phyloP scores from a whole-genome alignment of 768 basidiomycete species.

The Amanita fuliginea region DNA sequence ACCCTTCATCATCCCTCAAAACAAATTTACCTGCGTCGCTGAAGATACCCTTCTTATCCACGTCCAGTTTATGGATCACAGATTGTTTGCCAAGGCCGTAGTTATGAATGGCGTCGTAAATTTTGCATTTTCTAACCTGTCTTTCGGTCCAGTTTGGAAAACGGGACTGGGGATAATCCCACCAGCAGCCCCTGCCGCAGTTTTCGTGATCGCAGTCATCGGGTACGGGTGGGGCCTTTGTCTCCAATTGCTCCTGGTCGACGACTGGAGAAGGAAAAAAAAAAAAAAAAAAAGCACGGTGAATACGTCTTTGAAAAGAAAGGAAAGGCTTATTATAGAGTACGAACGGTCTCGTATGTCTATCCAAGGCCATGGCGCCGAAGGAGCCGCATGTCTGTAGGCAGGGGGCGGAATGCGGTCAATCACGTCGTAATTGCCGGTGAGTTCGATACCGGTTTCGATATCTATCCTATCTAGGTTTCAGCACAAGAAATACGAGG shows the following conservation, averaged over 20 bases:
- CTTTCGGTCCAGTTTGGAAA: conserved; percentile 47
- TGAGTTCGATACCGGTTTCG: not conserved
- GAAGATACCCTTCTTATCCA: conserved; percentile 26
- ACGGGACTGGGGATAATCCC: conserved; percentile 29
- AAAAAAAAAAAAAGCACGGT: too few species aligned
- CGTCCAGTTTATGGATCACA: conserved; percentile 29
- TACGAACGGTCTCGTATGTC: conserved; percentile 26
- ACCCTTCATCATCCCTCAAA: conserved; percentile 6
- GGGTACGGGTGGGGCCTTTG: conserved; percentile 24
- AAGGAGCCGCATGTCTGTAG: conserved; percentile 35
- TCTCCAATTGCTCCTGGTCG: conserved; percentile 25
- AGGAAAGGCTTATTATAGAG: not conserved
- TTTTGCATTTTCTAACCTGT: conserved; percentile 32
- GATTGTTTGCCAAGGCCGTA: conserved; percentile 17
- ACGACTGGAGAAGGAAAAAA: not conserved
- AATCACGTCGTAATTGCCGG: not conserved
- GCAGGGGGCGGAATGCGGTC: conserved; percentile 21
- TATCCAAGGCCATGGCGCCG: conserved; percentile 37
- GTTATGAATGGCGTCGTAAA: conserved; percentile 22
- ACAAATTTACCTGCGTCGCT: conserved; percentile 12
- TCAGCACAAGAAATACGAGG: not conserved
- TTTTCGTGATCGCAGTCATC: conserved; percentile 22
- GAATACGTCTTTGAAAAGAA: too few species aligned
- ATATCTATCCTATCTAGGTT: not conserved
- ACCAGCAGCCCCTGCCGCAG: conserved; percentile 28